Evolutionary conservation across 768 basidiomycete genomes (phyloP).

Genomic region (Scleroderma citrinum): DNA sequence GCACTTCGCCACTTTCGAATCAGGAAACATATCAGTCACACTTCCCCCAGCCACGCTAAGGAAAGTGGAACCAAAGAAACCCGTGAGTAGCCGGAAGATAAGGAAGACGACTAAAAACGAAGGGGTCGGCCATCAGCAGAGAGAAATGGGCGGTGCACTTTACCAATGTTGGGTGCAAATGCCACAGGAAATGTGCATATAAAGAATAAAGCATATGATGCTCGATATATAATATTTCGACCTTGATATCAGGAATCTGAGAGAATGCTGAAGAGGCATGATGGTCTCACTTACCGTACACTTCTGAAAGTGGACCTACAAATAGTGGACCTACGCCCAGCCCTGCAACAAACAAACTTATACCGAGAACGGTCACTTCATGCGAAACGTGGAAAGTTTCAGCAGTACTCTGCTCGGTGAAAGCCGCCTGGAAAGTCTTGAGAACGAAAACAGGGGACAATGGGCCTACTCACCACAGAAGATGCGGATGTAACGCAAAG

Average conservation of each 20-base stretch:
- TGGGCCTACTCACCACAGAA: conserved; percentile 40
- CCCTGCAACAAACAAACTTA: conserved; percentile 41
- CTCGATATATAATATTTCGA: conserved; percentile 54
- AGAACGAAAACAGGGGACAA: neutral
- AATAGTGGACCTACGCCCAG: conserved; percentile 30
- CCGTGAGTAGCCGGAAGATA: conserved; percentile 53
- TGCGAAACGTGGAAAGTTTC: conserved; percentile 45
- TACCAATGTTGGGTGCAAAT: conserved; percentile 63
- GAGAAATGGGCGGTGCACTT: neutral
- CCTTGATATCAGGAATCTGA: conserved; percentile 33
- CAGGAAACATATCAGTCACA: conserved; percentile 51
- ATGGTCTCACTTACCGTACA: conserved; percentile 18
- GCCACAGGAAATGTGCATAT: conserved; percentile 65
- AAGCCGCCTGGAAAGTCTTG: conserved; percentile 40
- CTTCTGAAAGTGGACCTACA: conserved; percentile 40
- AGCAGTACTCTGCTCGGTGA: conserved; percentile 57
- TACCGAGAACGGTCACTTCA: conserved; percentile 44
- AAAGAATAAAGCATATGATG: conserved; percentile 57
- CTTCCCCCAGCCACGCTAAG: conserved; percentile 57
- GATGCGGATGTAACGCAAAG: conserved; percentile 52
- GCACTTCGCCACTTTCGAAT: conserved; percentile 54
- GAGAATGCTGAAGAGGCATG: neutral
- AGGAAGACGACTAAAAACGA: conserved; percentile 47
- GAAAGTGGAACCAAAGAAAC: conserved; percentile 52
- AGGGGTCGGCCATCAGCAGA: neutral